These are phyloP conservation scores for Talaromyces ruber DNA, from an alignment of 495 filamentous ascomycete genomes.

Conservation along the genomic window DNA sequence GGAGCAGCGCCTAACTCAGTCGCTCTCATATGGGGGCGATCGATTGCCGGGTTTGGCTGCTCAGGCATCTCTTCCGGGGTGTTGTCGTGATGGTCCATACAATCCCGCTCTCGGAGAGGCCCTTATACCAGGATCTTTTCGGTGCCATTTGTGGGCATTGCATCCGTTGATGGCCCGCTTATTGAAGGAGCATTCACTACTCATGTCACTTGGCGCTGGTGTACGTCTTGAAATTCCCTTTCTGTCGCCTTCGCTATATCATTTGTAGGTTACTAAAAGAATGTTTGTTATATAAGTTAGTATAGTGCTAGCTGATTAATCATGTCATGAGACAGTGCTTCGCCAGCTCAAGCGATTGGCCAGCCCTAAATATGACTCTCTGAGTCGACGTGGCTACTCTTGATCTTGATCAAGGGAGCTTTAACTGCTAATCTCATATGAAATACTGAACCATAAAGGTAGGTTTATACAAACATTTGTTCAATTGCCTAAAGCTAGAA, in stretches of 20 bases:
- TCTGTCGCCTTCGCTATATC: too few relatives aligned
- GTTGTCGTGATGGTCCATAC: too few relatives aligned
- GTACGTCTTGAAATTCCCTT: conserved; percentile 9
- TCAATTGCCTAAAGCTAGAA: background rate
- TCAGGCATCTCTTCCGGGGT: too few relatives aligned
- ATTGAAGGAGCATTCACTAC: conserved; percentile 24
- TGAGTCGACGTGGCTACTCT: background rate
- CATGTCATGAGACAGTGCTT: too few relatives aligned
- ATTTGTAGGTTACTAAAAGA: too few relatives aligned
- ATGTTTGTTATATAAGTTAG: background rate
- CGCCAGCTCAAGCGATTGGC: background rate
- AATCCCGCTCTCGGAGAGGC: too few relatives aligned
- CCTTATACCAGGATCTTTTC: too few relatives aligned
- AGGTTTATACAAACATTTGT: background rate
- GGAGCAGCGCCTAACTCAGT: too few relatives aligned
- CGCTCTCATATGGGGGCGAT: too few relatives aligned
- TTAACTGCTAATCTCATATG: background rate
- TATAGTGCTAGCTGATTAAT: background rate
- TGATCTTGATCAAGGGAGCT: background rate
- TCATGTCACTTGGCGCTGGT: conserved; percentile 25
- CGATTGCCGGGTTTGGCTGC: too few relatives aligned
- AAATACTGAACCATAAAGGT: background rate
- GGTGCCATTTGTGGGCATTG: too few relatives aligned
- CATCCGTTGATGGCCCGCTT: conserved; percentile 12
- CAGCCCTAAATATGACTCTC: background rate